phyloP scores from a whole-genome alignment of 306 rosid genomes.

The Sindora glabra region DNA sequence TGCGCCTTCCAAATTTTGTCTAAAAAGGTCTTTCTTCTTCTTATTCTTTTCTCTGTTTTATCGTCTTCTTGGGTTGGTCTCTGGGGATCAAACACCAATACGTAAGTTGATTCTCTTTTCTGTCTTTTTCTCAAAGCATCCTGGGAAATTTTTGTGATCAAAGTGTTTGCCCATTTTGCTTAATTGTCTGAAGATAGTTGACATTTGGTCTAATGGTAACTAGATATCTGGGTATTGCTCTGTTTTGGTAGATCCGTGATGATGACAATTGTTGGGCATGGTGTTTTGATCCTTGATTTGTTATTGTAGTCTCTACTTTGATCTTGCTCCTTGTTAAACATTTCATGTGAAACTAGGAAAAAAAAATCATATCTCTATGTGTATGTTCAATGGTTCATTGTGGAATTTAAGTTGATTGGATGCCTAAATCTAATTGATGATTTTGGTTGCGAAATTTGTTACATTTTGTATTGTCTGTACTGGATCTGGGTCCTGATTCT shows the following conservation, averaged over 20 bases:
- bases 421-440: conserved; percentile 14
- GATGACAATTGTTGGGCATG: not conserved
- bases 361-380: conserved; percentile 24
- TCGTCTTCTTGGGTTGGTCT: not conserved
- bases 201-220: conserved; percentile 7
- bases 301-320: not conserved
- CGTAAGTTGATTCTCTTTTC: conserved; percentile 16
- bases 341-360: not conserved
- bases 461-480: conserved; percentile 5
- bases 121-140: too few species aligned
- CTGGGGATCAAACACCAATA: not conserved
- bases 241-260: conserved; percentile 41
- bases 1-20: conserved; percentile 11
- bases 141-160: too few species aligned
- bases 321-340: conserved; percentile 23
- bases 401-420: not conserved
- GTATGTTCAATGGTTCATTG: not conserved
- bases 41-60: too few species aligned
- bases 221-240: conserved; percentile 20
- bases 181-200: too few species aligned
- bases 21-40: not conserved
- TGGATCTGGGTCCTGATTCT: not conserved
- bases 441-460: conserved; percentile 6
- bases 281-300: not conserved
- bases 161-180: too few species aligned